A percentile compares a stretch with the other conserved stretches of the same genome.
Evolutionary conservation across 257 asterid genomes (phyloP).

Genomic region (Orobanche coerulescens): DNA sequence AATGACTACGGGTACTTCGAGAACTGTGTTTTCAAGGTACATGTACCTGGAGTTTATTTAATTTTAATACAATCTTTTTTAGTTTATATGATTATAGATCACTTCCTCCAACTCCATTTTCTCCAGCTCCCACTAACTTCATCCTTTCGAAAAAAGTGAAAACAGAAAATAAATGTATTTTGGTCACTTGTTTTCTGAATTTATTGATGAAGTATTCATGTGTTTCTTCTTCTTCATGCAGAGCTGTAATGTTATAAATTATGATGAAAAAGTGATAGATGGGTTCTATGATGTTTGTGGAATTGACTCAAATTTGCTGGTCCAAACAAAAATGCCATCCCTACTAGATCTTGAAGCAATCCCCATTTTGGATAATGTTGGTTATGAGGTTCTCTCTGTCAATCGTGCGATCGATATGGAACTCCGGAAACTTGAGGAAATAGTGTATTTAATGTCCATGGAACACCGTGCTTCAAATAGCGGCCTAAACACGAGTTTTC

Average conservation of each 20-base stretch:
- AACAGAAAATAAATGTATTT: background rate
- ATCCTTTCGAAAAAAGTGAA: background rate
- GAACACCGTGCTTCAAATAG: conserved; percentile 42
- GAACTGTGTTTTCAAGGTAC: background rate
- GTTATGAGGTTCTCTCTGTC: conserved; percentile 74
- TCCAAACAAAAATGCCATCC: conserved; percentile 76
- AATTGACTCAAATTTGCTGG: conserved; percentile 47
- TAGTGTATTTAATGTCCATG: conserved; percentile 49
- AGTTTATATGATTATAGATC: background rate
- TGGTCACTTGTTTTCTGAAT: background rate
- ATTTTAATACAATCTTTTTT: background rate
- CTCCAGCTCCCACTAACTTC: background rate
- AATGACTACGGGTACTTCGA: background rate
- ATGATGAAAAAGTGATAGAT: conserved; percentile 84
- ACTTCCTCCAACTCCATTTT: background rate
- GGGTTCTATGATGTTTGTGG: conserved; percentile 96
- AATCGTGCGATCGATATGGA: conserved; percentile 62
- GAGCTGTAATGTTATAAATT: conserved; percentile 83
- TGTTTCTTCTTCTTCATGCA: conserved; percentile 37
- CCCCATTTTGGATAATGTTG: conserved; percentile 46
- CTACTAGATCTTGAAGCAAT: conserved; percentile 66
- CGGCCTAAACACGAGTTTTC: conserved; percentile 36
- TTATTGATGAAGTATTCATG: conserved; percentile 15
- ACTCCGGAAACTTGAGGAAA: conserved; percentile 78
- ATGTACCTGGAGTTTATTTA: background rate